Base-by-base conservation (phyloP, 1,284 basidiomycete genomes). In the Papiliotrema flavescens region DNA sequence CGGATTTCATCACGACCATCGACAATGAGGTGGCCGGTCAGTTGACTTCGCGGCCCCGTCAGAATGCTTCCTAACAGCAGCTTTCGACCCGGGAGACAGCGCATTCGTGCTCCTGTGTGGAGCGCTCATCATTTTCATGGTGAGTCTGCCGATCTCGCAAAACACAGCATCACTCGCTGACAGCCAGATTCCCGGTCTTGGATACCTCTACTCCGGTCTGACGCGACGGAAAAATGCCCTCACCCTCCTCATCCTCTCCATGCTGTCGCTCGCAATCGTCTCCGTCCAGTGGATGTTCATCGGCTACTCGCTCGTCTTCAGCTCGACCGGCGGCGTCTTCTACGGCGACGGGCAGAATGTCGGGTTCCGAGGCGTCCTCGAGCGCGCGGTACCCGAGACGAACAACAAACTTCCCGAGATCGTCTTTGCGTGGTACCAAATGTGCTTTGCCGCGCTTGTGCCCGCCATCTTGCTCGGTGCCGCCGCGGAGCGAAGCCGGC, bases 191-290 rank as follows among this genome's bases (percentile, higher is more conserved):
- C 70, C 70, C 15, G 74, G 70, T 42, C 76, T 80, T 61, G 89
- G 89, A 2, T 94, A 92, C 79, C 84, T 94, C 28, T 95, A 95
- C 76, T 90, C 90, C 40, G 91, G 91, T 57, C 80, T 92, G 14
- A 84, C 88, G 19, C 82, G 90, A 51, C 80, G 91, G 39, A 81
- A 81, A 63, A 82, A 81, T 58, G 80, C 80, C 1, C 71, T 82
- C 11, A 77, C 77, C 42, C 73, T 81, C 14, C 67, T 81, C 2
- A 78, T 80, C 63, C 72, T 82, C 43, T 78, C 78, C 13, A 70
- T 82, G 65, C 87, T 89, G 60, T 86, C 88, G 2, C 80, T 92
- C 61, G 85, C 85, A 57, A 87, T 93, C 61, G 73, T 78, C 34
- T 76, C 74, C 1, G 88, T 96, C 78, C 90, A 94, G 70, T 93